A percentile compares a stretch with the other conserved stretches of the same genome.
These are phyloP conservation scores for Talaromyces albobiverticillius DNA, from an alignment of 2,329 filamentous ascomycete species.

Conservation along the genomic window DNA sequence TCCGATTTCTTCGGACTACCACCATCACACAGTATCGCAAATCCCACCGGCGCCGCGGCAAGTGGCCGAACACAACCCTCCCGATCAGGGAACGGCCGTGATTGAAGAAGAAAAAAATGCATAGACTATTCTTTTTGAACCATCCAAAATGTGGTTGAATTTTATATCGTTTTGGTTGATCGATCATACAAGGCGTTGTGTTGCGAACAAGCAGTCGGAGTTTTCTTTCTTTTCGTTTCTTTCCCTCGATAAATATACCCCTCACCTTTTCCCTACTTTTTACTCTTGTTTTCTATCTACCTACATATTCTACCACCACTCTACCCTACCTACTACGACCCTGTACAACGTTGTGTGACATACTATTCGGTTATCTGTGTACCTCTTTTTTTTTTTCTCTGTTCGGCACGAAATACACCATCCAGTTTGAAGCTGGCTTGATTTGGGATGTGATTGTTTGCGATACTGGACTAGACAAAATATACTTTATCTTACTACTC, in stretches of 20 bases:
- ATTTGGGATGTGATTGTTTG: neutral
- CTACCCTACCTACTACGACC: neutral
- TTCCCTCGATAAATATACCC: conserved; percentile 8
- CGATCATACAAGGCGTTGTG: conserved; percentile 5
- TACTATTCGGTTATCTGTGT: neutral
- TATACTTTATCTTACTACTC: neutral
- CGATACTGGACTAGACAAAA: neutral
- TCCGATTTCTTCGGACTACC: conserved; percentile 2
- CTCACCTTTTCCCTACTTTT: neutral
- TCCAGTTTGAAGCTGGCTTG: neutral
- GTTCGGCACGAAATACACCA: neutral
- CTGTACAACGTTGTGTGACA: neutral
- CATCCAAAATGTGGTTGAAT: neutral
- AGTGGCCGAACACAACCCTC: conserved; percentile 25
- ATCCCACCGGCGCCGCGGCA: conserved; percentile 25
- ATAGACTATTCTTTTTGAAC: conserved; percentile 3
- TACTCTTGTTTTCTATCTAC: neutral
- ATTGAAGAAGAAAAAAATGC: conserved; percentile 11
- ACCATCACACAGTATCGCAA: conserved; percentile 8
- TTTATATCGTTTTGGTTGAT: conserved; percentile 7
- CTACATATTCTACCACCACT: neutral
- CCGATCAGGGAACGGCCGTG: conserved; percentile 6
- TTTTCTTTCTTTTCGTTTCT: neutral
- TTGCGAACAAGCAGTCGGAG: conserved; percentile 3
- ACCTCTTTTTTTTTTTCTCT: neutral